Conservation (phyloP, 257 asterid species). For the Hygrophila difformis region DNA sequence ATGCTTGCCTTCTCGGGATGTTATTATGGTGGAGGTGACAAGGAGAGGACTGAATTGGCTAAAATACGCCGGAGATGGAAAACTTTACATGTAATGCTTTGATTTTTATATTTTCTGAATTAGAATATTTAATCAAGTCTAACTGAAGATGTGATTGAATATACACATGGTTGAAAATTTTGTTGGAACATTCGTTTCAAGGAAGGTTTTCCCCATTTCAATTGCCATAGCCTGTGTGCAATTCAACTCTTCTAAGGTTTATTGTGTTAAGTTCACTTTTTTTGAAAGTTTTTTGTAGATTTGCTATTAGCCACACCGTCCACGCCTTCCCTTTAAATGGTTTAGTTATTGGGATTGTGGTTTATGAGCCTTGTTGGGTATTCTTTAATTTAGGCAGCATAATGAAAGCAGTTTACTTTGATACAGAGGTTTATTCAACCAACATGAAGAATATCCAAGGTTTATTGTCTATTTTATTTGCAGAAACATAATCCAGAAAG, state of each 20-base stretch:
- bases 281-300: not conserved
- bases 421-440: too few species aligned
- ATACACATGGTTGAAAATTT: not conserved
- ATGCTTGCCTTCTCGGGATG: constrained; percentile 99
- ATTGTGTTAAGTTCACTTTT: constrained; percentile 3
- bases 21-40: constrained; percentile 94
- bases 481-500: constrained; percentile 84
- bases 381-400: not conserved
- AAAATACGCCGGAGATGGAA: constrained; percentile 92
- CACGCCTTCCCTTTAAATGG: too few species aligned
- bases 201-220: not conserved
- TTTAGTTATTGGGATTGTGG: not conserved
- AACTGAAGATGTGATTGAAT: not conserved
- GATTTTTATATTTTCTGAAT: constrained; percentile 4
- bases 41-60: constrained; percentile 80
- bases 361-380: not conserved
- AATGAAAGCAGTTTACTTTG: too few species aligned
- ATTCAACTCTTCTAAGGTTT: constrained; percentile 6
- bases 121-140: constrained; percentile 1
- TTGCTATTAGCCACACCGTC: too few species aligned
- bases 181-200: too few species aligned
- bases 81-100: constrained; percentile 78
- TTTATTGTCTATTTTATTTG: constrained; percentile 19
- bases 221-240: constrained; percentile 4
- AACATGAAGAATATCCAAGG: constrained; percentile 14